Conservation (phyloP, 2,329 filamentous ascomycete species). For the Fusarium secorum region DNA sequence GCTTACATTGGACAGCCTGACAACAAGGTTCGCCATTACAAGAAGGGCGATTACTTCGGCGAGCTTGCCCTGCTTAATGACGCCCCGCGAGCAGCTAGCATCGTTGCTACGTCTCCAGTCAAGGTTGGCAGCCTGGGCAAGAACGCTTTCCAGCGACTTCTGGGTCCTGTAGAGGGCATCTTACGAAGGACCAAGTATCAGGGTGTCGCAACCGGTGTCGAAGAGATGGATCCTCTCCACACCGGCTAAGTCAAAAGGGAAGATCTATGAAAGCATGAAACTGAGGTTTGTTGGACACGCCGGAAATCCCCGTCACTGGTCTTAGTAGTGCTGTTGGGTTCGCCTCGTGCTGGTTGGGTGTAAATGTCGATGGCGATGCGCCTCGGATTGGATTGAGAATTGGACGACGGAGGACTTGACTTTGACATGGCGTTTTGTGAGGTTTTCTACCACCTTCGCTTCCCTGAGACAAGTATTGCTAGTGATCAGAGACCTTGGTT, state of each 20-base stretch:
- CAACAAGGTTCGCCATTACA: slow-evolving; percentile 79
- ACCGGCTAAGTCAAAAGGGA: slow-evolving; percentile 37
- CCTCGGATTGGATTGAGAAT: slow-evolving; percentile 23
- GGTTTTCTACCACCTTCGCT: slow-evolving; percentile 45
- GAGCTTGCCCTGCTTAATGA: slow-evolving; percentile 94
- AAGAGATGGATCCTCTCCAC: slow-evolving; percentile 73
- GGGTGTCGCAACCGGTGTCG: slow-evolving; percentile 66
- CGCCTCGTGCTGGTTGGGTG: slow-evolving; percentile 10
- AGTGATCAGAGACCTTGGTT: slow-evolving; percentile 49
- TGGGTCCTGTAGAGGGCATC: slow-evolving; percentile 93
- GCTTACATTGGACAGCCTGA: slow-evolving; percentile 80
- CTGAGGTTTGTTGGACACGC: background rate
- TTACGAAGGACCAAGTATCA: slow-evolving; percentile 81
- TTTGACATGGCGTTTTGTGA: slow-evolving; percentile 42
- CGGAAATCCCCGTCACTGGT: background rate
- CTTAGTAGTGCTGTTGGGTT: slow-evolving; percentile 16
- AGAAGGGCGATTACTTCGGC: slow-evolving; percentile 95
- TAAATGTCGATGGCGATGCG: slow-evolving; percentile 16
- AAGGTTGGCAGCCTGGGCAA: slow-evolving; percentile 94
- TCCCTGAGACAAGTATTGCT: slow-evolving; percentile 47
- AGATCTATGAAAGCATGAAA: background rate
- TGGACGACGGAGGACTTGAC: slow-evolving; percentile 30
- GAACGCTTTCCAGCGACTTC: slow-evolving; percentile 89
- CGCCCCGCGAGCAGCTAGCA: slow-evolving; percentile 87
- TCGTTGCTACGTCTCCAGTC: slow-evolving; percentile 83